These are phyloP conservation scores for Barnettozyma siamensis DNA, from an alignment of 805 yeast species.

Conservation along the genomic window DNA sequence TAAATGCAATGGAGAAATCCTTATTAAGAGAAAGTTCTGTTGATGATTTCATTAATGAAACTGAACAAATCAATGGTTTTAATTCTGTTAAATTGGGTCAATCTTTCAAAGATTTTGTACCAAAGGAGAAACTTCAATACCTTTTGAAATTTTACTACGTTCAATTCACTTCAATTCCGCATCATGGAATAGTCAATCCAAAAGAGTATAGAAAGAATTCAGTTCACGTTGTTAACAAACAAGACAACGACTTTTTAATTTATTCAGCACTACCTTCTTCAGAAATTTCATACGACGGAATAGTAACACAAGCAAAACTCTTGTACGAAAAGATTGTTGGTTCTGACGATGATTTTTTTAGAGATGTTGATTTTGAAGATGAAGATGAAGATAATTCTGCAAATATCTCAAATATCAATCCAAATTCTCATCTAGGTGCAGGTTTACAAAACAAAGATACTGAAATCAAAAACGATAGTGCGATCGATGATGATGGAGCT, in stretches of 20 bases:
- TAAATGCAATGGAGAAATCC: constrained; percentile 71
- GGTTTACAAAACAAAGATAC: not conserved
- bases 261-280: constrained; percentile 68
- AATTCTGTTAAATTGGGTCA: constrained; percentile 84
- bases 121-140: constrained; percentile 63
- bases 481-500: constrained; percentile 23
- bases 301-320: constrained; percentile 71
- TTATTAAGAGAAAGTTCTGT: constrained; percentile 71
- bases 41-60: constrained; percentile 36
- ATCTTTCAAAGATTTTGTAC: constrained; percentile 77
- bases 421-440: not conserved
- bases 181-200: constrained; percentile 45
- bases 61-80: constrained; percentile 29
- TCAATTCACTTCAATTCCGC: constrained; percentile 52
- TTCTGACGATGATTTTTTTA: constrained; percentile 87
- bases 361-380: constrained; percentile 90
- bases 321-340: constrained; percentile 81
- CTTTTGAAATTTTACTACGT: constrained; percentile 57
- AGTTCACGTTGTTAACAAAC: constrained; percentile 25
- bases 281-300: constrained; percentile 89
- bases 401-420: not conserved
- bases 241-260: constrained; percentile 23
- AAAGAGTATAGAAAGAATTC: constrained; percentile 33
- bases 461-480: constrained; percentile 5
- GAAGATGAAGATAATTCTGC: constrained; percentile 45